These are phyloP conservation scores for Aspergillus cavernicola DNA, from an alignment of 495 filamentous ascomycete species.

Conservation along the genomic window DNA sequence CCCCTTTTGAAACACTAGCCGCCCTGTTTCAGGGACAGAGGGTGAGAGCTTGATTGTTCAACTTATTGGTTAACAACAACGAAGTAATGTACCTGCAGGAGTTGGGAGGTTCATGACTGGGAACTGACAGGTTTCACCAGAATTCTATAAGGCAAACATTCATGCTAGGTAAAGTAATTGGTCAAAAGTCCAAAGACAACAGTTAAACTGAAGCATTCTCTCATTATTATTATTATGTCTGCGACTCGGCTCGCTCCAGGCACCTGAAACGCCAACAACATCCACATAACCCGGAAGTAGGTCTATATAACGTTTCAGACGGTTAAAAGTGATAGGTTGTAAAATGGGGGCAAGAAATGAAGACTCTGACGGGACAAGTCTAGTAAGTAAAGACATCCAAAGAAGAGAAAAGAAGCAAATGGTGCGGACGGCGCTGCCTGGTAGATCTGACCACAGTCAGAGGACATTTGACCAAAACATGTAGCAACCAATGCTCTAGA, in stretches of 20 bases:
- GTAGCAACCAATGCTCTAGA: conserved; percentile 19
- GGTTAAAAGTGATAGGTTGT: conserved; percentile 13
- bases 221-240: conserved; percentile 8
- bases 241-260: conserved; percentile 21
- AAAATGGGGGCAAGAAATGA: conserved; percentile 14
- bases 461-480: conserved; percentile 22
- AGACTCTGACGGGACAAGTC: conserved; percentile 2
- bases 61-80: neutral
- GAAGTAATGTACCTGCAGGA: no score
- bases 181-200: no score
- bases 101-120: no score
- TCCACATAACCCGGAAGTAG: conserved; percentile 17
- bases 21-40: neutral
- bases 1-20: neutral
- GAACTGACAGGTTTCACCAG: no score
- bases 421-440: conserved; percentile 11
- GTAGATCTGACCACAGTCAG: conserved; percentile 15
- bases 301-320: conserved; percentile 14
- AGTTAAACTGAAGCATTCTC: no score
- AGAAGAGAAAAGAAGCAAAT: conserved; percentile 13
- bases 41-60: neutral
- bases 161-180: no score
- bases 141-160: no score
- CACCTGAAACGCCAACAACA: conserved; percentile 13
- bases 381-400: conserved; percentile 18